phyloP scores from a whole-genome alignment of 805 yeast genomes.

The Limtongia smithiae region DNA sequence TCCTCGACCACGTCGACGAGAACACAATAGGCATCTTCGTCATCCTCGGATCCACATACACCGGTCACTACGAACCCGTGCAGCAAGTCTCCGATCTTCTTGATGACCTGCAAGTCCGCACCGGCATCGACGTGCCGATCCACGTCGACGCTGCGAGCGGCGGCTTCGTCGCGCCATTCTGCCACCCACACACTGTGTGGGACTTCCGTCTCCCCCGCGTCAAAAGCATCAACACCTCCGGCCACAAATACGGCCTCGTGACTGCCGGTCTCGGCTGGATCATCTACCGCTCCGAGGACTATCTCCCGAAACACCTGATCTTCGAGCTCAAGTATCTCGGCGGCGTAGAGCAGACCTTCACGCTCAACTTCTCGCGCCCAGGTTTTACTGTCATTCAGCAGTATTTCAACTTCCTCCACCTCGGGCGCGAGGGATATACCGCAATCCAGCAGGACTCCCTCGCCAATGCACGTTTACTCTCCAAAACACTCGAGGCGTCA shows the following conservation, averaged over 20 bases:
- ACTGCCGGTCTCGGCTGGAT: conserved; percentile 94
- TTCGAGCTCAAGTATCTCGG: conserved; percentile 83
- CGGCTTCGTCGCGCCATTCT: conserved; percentile 82
- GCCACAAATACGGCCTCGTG: conserved; percentile 88
- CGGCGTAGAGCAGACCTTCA: conserved; percentile 82
- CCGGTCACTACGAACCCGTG: conserved; percentile 87
- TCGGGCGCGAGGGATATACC: conserved; percentile 71
- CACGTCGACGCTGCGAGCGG: conserved; percentile 96
- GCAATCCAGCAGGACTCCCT: conserved; percentile 59
- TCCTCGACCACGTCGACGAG: conserved; percentile 71
- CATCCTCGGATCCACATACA: conserved; percentile 85
- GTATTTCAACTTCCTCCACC: conserved; percentile 70
- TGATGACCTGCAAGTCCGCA: conserved; percentile 63
- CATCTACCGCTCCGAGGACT: conserved; percentile 64
- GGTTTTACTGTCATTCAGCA: conserved; percentile 89
- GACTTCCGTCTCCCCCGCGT: conserved; percentile 78
- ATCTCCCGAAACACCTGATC: conserved; percentile 66
- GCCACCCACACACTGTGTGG: conserved; percentile 74
- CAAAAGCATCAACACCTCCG: conserved; percentile 80
- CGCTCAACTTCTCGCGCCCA: conserved; percentile 76
- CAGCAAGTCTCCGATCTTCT: conserved; percentile 56
- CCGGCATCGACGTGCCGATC: conserved; percentile 68
- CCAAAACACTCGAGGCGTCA: conserved; percentile 59
- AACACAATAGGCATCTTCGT: conserved; percentile 90
- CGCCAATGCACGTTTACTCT: conserved; percentile 65